Conservation (phyloP, 345 rosid species). For the Aquilaria sinensis region DNA sequence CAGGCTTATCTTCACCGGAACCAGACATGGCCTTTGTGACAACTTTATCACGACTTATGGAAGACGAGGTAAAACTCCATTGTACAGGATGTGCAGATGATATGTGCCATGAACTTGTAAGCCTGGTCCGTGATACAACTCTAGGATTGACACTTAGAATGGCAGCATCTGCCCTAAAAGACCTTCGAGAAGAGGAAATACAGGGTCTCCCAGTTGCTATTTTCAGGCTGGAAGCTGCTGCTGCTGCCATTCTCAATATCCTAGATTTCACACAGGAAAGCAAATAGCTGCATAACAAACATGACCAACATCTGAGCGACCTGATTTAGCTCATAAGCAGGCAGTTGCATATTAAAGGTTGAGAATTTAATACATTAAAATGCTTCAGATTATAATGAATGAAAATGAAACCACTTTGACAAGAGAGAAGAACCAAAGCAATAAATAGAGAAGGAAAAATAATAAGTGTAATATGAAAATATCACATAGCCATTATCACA, state of each 20-base stretch:
- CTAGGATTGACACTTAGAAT: constrained; percentile 14
- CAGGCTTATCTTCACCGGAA: constrained; percentile 24
- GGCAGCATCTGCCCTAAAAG: constrained; percentile 9
- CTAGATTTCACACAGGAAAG: constrained; percentile 5
- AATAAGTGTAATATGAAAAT: too few relatives aligned
- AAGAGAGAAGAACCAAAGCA: too few relatives aligned
- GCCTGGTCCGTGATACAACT: constrained; percentile 30
- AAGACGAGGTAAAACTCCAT: constrained; percentile 14
- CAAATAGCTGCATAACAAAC: background rate
- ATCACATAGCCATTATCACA: too few relatives aligned
- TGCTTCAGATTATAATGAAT: too few relatives aligned
- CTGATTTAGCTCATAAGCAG: too few relatives aligned
- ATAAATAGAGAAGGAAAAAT: too few relatives aligned
- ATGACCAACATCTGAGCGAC: too few relatives aligned
- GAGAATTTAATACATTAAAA: too few relatives aligned
- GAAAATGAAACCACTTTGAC: too few relatives aligned
- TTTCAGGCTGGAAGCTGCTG: constrained; percentile 24
- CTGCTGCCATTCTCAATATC: constrained; percentile 29
- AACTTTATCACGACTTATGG: constrained; percentile 16
- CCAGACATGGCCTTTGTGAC: constrained; percentile 31
- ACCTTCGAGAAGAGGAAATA: constrained; percentile 20
- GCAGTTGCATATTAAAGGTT: too few relatives aligned
- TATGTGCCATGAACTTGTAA: constrained; percentile 31
- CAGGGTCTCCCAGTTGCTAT: constrained; percentile 32
- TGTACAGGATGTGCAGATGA: constrained; percentile 23